Base-by-base conservation (phyloP, 2,329 filamentous ascomycete genomes). In the Coniochaeta ligniaria region DNA sequence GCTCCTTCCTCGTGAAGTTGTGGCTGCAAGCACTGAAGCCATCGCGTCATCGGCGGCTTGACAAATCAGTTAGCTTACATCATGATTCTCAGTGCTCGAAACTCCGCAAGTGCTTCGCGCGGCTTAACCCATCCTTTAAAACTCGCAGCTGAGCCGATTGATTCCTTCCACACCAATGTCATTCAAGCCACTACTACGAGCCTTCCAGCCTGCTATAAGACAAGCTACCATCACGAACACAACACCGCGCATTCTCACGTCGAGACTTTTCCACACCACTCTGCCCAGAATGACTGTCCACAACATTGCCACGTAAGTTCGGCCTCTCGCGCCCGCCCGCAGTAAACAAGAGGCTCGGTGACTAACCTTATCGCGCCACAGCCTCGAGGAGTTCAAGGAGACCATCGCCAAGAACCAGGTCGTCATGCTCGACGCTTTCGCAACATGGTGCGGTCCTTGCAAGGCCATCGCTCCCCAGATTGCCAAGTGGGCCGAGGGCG, bases 361-460 rank as follows among this genome's bases (percentile, higher is more conserved):
- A 52, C 47, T 52, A 52, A 52, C 24, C 28, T 54, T 61, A 59
- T 60, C 57, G 47, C 12, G 20, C 12, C 24, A 58, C 62, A 72
- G 68, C 52, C 2, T 47, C 26, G 63, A 59, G 12, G 60, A 69
- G 58, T 74, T 72, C 66, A 73, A 74, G 66, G 72, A 73, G 66
- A 69, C 72, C 38, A 68, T 78, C 58, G 71, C 72, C 56, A 68
- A 69, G 62, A 66, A 76, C 60, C 70, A 70, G 35, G 67, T 90
- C 65, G 83, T 96, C 67, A 78, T 97, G 63, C 79, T 98, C 70
- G 94, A 98, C 80, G 92, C 86, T 79, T 92, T 89, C 75, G 93
- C 93, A 60, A 86, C 80, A 64, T 97, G 93, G 93, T 98, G 94
- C 80, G 92, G 92, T 63, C 94, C 94, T 63, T 98, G 94, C 89